Base-by-base conservation (phyloP, 1,284 basidiomycete species). In the Peniophora sp. region DNA sequence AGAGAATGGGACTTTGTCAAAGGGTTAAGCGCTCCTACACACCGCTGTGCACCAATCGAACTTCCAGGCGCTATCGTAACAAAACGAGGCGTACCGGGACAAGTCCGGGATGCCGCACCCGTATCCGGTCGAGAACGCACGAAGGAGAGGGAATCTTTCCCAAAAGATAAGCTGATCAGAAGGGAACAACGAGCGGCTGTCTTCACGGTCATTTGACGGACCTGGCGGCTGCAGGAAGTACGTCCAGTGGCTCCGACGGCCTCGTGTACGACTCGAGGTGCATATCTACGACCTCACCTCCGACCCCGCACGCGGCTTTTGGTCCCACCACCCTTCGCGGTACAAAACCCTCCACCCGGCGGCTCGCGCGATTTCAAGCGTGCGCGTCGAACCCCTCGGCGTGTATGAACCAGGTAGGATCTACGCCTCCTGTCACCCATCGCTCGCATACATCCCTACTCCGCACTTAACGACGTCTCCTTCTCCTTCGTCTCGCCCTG, bases 321-420 rank as follows among this genome's bases (percentile, higher is more conserved):
- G 52, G 22, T 47, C 45, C 43, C 39, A 47, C 46, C 49, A 45
- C 49, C 50, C 47, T 41, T 45, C 52, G 36, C 43, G 49, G 47
- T 53, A 54, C 51, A 55, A 50, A 50, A 47, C 58, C 63, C 56
- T 56, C 52, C 56, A 53, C 57, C 53, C 44, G 49, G 49, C 47
- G 50, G 55, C 51, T 49, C 51, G 52, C 50, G 51, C 51, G 39
- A 41, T 22, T 22, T 22, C 39, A 22, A 22, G 39, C 16, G n/a
- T 50, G 36, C 52, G 52, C 47, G 50, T 44, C 53, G 54, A 50
- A 52, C 44, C 27, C 27, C 27, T 32, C 27, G 27, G 27, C 27
- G 27, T 32, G 27, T 32, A 32, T 32, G 27, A 32, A 32, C 27
- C 27, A 32, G 27, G 27, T 32, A 32, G 27, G 23, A 53, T 56